Evolutionary conservation across 2,329 filamentous ascomycete species (phyloP).

Genomic region (Ceratocystis papillata): DNA sequence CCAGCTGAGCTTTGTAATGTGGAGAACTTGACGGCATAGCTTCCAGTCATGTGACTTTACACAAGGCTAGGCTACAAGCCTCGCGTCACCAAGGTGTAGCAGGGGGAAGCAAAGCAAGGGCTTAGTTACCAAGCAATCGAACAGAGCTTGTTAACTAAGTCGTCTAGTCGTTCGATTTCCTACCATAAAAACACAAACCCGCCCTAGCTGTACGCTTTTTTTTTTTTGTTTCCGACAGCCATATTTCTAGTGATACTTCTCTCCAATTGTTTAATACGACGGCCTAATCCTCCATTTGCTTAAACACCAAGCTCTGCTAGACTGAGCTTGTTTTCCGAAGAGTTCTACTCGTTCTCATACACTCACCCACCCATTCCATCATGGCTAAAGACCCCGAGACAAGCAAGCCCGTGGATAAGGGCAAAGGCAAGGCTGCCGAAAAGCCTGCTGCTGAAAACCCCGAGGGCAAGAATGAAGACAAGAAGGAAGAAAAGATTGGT

Average conservation of each 20-base stretch:
- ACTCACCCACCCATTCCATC: conserved; percentile 30
- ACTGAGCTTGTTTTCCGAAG: conserved; percentile 9
- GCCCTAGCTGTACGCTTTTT: conserved; percentile 15
- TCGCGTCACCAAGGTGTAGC: conserved; percentile 31
- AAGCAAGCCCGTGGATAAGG: conserved; percentile 78
- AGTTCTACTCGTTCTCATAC: conserved; percentile 6
- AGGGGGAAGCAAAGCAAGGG: background rate
- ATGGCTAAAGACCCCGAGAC: conserved; percentile 94
- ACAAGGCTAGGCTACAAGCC: conserved; percentile 32
- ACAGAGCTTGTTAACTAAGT: conserved; percentile 17
- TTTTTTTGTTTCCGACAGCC: background rate
- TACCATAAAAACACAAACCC: conserved; percentile 18
- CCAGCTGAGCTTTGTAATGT: background rate
- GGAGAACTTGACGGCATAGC: conserved; percentile 1
- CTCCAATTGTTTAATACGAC: background rate
- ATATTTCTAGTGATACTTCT: conserved; percentile 9
- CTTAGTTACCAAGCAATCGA: background rate
- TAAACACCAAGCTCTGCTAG: conserved; percentile 7
- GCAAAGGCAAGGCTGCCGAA: conserved; percentile 83
- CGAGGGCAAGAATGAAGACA: conserved; percentile 70
- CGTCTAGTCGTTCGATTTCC: conserved; percentile 15
- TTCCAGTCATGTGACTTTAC: conserved; percentile 20
- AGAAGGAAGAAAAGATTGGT: conserved; percentile 29
- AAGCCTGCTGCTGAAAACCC: conserved; percentile 39
- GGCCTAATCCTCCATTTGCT: background rate